These are phyloP conservation scores for Plasmopara muralis DNA, from an alignment of 352 stramenopile genomes.

Conservation along the genomic window DNA sequence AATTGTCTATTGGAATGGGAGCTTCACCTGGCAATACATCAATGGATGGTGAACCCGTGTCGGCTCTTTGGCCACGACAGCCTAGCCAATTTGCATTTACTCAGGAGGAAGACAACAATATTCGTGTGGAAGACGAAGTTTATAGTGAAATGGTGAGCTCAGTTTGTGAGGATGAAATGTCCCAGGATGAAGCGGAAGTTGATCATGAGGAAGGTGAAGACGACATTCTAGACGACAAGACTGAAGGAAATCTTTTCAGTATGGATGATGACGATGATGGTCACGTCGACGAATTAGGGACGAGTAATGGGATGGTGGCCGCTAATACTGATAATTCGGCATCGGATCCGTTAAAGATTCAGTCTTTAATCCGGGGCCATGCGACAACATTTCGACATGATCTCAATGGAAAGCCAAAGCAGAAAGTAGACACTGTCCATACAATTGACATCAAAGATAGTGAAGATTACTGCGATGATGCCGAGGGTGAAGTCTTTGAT, in stretches of 20 bases:
- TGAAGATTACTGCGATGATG: slow-evolving; percentile 12
- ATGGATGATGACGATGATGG: slow-evolving; percentile 41
- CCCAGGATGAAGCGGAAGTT: slow-evolving; percentile 37
- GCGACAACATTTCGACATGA: slow-evolving; percentile 27
- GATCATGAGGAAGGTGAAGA: slow-evolving; percentile 22
- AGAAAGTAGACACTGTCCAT: slow-evolving; percentile 22
- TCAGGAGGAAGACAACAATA: slow-evolving; percentile 66
- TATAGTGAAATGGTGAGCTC: slow-evolving; percentile 75
- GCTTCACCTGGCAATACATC: slow-evolving; percentile 52
- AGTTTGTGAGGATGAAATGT: slow-evolving; percentile 51
- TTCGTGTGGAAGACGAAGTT: slow-evolving; percentile 60
- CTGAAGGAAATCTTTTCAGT: slow-evolving; percentile 44
- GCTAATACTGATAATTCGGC: slow-evolving; percentile 10
- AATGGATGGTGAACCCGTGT: slow-evolving; percentile 66
- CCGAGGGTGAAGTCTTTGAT: slow-evolving; percentile 28
- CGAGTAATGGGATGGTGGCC: slow-evolving; percentile 14
- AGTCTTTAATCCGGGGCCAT: slow-evolving; percentile 18
- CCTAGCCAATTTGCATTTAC: slow-evolving; percentile 83
- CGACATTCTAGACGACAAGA: slow-evolving; percentile 19
- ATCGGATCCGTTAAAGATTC: slow-evolving; percentile 12
- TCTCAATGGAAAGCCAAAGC: slow-evolving; percentile 19
- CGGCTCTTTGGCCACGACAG: slow-evolving; percentile 69
- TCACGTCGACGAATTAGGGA: slow-evolving; percentile 6
- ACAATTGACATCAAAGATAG: slow-evolving; percentile 30
- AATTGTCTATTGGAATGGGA: slow-evolving; percentile 59